A percentile compares a stretch with the other conserved stretches of the same genome.
These are phyloP conservation scores for Fusarium tuaranense DNA, from an alignment of 2,329 filamentous ascomycete species.

Conservation along the genomic window DNA sequence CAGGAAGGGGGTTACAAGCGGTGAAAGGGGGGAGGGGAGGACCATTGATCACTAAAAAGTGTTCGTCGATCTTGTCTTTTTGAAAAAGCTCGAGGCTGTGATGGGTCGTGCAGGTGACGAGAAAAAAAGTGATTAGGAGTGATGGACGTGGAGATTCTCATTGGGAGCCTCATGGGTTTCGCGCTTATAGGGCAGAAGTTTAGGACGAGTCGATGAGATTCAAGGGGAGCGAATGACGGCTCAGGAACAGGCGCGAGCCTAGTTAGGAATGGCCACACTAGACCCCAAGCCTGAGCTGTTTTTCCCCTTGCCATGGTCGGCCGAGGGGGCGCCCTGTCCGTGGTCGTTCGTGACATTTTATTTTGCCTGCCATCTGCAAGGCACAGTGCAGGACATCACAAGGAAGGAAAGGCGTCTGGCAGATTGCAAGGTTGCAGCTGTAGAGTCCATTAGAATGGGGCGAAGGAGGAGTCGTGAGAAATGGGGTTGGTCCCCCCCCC, in stretches of 20 bases:
- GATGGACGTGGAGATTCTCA: slow-evolving; percentile 38
- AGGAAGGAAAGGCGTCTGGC: neutral
- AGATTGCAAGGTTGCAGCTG: slow-evolving; percentile 1
- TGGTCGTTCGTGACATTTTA: neutral
- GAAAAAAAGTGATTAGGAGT: slow-evolving; percentile 23
- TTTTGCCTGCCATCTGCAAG: slow-evolving; percentile 23
- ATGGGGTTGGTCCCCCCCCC: neutral
- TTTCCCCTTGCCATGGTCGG: slow-evolving; percentile 11
- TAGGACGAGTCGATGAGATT: neutral
- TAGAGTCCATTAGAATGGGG: slow-evolving; percentile 12
- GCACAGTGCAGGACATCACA: slow-evolving; percentile 17
- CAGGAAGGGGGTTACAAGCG: slow-evolving; percentile 14
- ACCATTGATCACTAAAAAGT: slow-evolving; percentile 26
- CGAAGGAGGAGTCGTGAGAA: slow-evolving; percentile 3
- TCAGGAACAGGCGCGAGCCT: slow-evolving; percentile 35
- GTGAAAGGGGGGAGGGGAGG: slow-evolving; percentile 2
- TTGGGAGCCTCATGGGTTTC: slow-evolving; percentile 37
- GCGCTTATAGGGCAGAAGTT: slow-evolving; percentile 30
- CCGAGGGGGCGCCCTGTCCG: slow-evolving; percentile 1
- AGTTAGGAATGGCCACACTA: neutral
- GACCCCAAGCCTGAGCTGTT: slow-evolving; percentile 1
- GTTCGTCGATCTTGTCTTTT: slow-evolving; percentile 18
- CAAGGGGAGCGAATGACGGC: slow-evolving; percentile 23
- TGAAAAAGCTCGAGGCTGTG: slow-evolving; percentile 25
- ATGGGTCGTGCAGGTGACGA: slow-evolving; percentile 42